Conservation (phyloP, 148 eudicot species). For the Gaultheria prostrata region DNA sequence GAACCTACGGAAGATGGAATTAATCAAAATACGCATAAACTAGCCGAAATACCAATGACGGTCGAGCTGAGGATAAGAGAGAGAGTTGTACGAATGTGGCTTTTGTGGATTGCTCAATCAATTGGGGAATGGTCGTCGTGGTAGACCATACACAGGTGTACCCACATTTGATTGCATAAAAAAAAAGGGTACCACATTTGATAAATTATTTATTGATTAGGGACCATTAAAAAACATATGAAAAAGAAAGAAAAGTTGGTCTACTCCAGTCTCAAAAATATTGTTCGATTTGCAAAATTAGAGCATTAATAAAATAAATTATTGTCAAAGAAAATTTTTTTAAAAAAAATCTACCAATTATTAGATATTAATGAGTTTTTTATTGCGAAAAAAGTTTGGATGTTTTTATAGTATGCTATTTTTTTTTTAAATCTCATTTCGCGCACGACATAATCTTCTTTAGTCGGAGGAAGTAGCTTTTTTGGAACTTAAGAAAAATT, state of each 20-base stretch:
- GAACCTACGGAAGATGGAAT: neutral
- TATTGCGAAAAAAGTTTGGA: neutral
- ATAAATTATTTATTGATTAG: neutral
- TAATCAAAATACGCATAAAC: neutral
- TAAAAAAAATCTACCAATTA: neutral
- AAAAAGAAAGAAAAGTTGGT: too few relatives aligned
- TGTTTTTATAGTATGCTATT: neutral
- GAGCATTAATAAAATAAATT: neutral
- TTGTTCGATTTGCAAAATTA: too few relatives aligned
- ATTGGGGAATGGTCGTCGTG: slow-evolving; percentile 5
- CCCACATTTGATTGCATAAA: neutral
- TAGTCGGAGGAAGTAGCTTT: neutral
- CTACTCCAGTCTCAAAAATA: too few relatives aligned
- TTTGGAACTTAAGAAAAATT: neutral
- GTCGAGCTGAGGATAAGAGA: neutral
- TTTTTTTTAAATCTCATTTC: neutral
- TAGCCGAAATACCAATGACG: neutral
- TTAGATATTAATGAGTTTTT: neutral
- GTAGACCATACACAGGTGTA: slow-evolving; percentile 1
- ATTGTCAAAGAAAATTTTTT: neutral
- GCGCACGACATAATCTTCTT: neutral
- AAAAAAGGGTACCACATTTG: neutral
- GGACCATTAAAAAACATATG: neutral
- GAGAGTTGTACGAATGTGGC: neutral
- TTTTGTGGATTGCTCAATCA: neutral